Percentiles rank a stretch among this genome's conserved stretches.
phyloP scores from a whole-genome alignment of 2,329 filamentous ascomycete genomes.

The Colletotrichum limetticola region DNA sequence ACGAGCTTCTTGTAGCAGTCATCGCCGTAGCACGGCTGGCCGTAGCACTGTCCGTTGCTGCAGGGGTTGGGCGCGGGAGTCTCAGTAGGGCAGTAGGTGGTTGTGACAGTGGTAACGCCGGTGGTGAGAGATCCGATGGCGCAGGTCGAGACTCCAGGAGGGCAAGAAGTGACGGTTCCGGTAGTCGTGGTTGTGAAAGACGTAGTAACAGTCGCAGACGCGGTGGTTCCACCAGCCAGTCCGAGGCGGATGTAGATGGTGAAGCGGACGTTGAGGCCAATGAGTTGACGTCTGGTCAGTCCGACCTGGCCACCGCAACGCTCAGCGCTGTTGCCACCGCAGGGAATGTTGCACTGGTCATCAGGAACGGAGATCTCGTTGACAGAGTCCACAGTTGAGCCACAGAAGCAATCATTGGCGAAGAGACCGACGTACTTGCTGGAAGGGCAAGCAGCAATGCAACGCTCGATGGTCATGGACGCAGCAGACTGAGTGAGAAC shows the following conservation, averaged over 20 bases:
- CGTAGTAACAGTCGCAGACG: slow-evolving; percentile 3
- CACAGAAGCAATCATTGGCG: slow-evolving; percentile 37
- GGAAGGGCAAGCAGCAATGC: slow-evolving; percentile 39
- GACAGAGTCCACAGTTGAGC: slow-evolving; percentile 24
- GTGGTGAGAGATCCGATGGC: slow-evolving; percentile 13
- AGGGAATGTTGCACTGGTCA: slow-evolving; percentile 47
- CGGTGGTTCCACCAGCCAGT: neutral
- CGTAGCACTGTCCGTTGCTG: slow-evolving; percentile 3
- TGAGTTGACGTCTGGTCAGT: slow-evolving; percentile 8
- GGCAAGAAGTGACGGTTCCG: slow-evolving; percentile 12
- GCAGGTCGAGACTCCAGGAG: neutral
- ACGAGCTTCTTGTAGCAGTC: slow-evolving; percentile 7
- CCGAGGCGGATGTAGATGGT: neutral
- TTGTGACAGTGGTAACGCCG: slow-evolving; percentile 14
- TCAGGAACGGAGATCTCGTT: slow-evolving; percentile 10
- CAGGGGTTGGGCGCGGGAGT: neutral
- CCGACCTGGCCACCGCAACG: slow-evolving; percentile 53
- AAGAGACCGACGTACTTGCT: slow-evolving; percentile 4
- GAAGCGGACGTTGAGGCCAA: neutral
- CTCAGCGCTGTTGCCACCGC: slow-evolving; percentile 52
- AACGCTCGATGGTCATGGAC: slow-evolving; percentile 39
- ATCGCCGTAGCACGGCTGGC: slow-evolving; percentile 31
- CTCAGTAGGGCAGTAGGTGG: slow-evolving; percentile 16
- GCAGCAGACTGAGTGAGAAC: slow-evolving; percentile 20
- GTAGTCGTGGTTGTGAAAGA: slow-evolving; percentile 20